phyloP scores from a whole-genome alignment of 805 yeast genomes.

The Barnettozyma vustinii region DNA sequence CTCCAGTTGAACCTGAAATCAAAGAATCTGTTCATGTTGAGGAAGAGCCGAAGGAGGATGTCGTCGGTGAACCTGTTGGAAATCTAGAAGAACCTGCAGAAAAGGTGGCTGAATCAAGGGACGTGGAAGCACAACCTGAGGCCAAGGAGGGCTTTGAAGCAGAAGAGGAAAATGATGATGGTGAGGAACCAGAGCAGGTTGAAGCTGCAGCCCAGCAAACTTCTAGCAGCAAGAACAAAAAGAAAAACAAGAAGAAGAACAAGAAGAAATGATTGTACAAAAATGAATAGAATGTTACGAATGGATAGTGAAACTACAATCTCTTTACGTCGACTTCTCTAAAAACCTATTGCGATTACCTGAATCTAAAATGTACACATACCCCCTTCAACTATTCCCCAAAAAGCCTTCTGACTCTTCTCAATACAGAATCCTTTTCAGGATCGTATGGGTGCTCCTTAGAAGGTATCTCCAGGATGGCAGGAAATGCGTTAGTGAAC shows the following conservation, averaged over 20 bases:
- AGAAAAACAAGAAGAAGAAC: slow-evolving; percentile 10
- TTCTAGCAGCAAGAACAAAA: slow-evolving; percentile 2
- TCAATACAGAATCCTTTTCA: slow-evolving; percentile 91
- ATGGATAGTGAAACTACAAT: background rate
- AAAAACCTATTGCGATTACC: slow-evolving; percentile 5
- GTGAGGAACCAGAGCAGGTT: background rate
- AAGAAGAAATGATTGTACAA: slow-evolving; percentile 12
- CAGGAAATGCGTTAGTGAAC: slow-evolving; percentile 90
- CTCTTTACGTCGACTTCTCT: background rate
- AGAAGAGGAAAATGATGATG: slow-evolving; percentile 15
- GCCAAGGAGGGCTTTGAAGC: slow-evolving; percentile 14
- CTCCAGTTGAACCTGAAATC: slow-evolving; percentile 3
- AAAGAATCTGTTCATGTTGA: slow-evolving; percentile 3
- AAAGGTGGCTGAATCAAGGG: background rate
- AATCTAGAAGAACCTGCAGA: background rate
- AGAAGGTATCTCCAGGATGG: slow-evolving; percentile 93
- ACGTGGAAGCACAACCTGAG: background rate
- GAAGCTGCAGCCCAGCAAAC: background rate
- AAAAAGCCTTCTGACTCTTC: slow-evolving; percentile 90
- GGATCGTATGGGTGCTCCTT: slow-evolving; percentile 98
- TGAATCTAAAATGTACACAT: slow-evolving; percentile 1
- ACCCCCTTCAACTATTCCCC: slow-evolving; percentile 60
- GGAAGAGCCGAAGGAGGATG: background rate
- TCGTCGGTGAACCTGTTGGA: slow-evolving; percentile 9
- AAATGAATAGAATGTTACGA: slow-evolving; percentile 2